A percentile compares a stretch with the other conserved stretches of the same genome.
These are phyloP conservation scores for Debaryomyces hansenii DNA, from an alignment of 805 yeast species.

Conservation along the genomic window DNA sequence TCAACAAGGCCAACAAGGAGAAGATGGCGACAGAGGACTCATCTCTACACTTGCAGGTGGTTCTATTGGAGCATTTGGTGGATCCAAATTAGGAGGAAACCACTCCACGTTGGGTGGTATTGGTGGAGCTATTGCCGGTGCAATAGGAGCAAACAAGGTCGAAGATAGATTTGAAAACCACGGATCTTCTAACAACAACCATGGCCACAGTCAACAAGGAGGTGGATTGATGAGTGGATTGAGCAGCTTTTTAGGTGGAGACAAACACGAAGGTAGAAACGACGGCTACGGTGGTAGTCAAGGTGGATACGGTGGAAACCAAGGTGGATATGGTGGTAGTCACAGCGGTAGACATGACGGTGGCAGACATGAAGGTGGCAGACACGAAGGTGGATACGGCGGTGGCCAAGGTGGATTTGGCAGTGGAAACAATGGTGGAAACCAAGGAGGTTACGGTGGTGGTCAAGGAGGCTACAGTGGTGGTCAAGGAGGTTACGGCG, in stretches of 20 bases:
- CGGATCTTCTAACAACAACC: background rate
- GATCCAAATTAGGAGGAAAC: slow-evolving; percentile 41
- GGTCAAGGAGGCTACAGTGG: slow-evolving; percentile 9
- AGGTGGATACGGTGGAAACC: slow-evolving; percentile 5
- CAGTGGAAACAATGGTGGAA: slow-evolving; percentile 17
- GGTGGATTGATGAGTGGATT: slow-evolving; percentile 12
- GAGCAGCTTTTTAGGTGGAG: background rate
- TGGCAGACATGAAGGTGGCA: slow-evolving; percentile 3
- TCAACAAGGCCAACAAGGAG: slow-evolving; percentile 23
- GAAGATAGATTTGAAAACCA: slow-evolving; percentile 38
- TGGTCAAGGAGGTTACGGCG: slow-evolving; percentile 6
- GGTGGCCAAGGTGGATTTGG: slow-evolving; percentile 7
- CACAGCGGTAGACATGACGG: slow-evolving; percentile 15
- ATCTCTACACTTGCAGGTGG: slow-evolving; percentile 50
- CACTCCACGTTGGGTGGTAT: slow-evolving; percentile 47
- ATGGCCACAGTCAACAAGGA: slow-evolving; percentile 11
- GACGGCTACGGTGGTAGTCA: slow-evolving; percentile 6
- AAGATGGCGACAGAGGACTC: slow-evolving; percentile 40
- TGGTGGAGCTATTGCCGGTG: slow-evolving; percentile 58
- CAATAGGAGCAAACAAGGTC: slow-evolving; percentile 51
- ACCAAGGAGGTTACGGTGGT: slow-evolving; percentile 10
- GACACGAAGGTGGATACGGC: slow-evolving; percentile 5
- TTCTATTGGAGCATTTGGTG: slow-evolving; percentile 55
- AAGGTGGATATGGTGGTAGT: slow-evolving; percentile 11
- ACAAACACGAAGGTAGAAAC: slow-evolving; percentile 1